Base-by-base conservation (phyloP, 1,284 basidiomycete species). In the Meira nashicola region DNA sequence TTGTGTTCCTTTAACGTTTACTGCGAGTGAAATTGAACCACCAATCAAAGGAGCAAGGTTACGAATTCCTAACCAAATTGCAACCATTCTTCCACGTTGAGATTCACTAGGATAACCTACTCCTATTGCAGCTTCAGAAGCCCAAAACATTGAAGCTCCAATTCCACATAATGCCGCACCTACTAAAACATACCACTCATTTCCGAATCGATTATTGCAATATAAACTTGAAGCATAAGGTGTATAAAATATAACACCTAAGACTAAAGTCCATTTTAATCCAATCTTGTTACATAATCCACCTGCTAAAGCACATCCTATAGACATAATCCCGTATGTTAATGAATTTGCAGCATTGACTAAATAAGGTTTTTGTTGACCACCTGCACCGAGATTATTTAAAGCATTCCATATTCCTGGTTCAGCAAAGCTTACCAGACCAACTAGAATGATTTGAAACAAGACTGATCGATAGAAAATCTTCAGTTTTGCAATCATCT, bases 121-220 rank as follows among this genome's bases (percentile, higher is more conserved):
- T 7, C 17, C 54, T 28, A 55, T 55, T 28, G 54, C 38, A 2
- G 40, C 54, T 33, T 55, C 54, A 6, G 40, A 48, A n/a, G 54
- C 23, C 54, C 54, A 55, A 39, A 55, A 55, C 39, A 55, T 47
- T 10, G 54, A 55, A 10, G 54, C 54, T 6, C 54, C 54, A n/a
- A 55, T 44, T 28, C 54, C 54, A 39, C 54, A 55, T 10, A 55
- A 38, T 8, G 39, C 54, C 17, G 54, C 54, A 10, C 39, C 54
- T 2, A 55, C 2, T n/a, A 55, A 21, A 8, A 55, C 54, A 25
- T 55, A 55, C 54, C 54, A 55, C n/a, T 55, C 54, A 15, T 14
- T 55, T 28, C 54, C 54, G 54, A 39, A 55, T 14, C 54, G 54
- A 33, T 55, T 55, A 39, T 55, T 55, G 54, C 23, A 38, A 39